These are phyloP conservation scores for Cryptosporidium ryanae DNA, from an alignment of 169 alveolate genomes.

Conservation along the genomic window DNA sequence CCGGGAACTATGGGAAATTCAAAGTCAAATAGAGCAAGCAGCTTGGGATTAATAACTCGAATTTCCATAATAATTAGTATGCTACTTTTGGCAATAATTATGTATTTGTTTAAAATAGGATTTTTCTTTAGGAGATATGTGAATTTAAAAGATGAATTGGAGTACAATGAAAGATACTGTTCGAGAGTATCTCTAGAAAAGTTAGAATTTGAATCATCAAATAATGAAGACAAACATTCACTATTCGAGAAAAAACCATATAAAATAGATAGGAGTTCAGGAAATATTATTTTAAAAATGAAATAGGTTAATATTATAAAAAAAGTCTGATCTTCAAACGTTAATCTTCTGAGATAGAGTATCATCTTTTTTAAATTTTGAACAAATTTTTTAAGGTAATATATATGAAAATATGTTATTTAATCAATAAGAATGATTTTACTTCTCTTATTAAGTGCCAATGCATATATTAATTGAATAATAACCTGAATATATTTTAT, in stretches of 20 bases:
- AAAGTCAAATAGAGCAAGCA: background rate
- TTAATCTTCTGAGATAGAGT: no score
- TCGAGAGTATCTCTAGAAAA: conserved; percentile 63
- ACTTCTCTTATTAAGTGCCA: no score
- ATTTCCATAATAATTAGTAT: conserved; percentile 30
- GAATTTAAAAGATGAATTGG: background rate
- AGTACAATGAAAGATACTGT: conserved; percentile 38
- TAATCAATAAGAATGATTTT: no score
- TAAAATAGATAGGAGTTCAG: conserved; percentile 41
- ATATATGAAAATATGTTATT: background rate
- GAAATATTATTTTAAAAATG: conserved; percentile 31
- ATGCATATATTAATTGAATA: no score
- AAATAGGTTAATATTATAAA: no score
- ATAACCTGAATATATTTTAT: no score
- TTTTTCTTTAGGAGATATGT: conserved; percentile 1
- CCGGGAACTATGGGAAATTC: conserved; percentile 30
- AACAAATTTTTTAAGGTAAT: background rate
- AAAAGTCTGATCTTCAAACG: no score
- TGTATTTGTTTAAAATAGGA: conserved; percentile 23
- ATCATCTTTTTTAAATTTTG: no score
- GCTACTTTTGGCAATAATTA: conserved; percentile 24
- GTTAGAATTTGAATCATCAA: conserved; percentile 28
- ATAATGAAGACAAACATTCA: background rate
- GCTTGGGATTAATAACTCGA: conserved; percentile 4
- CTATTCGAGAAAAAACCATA: conserved; percentile 6